These are phyloP conservation scores for Nepenthes mirabilis DNA, from an alignment of 148 eudicot species.

Conservation along the genomic window DNA sequence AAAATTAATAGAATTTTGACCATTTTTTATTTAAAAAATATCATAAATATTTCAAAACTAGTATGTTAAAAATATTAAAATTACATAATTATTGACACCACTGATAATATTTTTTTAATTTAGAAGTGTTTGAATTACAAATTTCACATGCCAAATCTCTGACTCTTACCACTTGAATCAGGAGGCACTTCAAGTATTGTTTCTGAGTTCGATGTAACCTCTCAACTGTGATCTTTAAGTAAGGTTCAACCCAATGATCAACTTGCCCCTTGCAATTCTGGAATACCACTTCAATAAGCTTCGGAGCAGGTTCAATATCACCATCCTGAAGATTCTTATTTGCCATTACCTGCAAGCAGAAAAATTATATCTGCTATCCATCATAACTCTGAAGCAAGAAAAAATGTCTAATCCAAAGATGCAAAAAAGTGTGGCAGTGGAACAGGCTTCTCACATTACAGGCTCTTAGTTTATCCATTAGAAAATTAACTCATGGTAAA, in stretches of 20 bases:
- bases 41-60: no score
- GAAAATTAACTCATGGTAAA: no score
- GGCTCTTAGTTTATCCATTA: no score
- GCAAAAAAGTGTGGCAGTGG: no score
- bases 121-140: no score
- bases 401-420: not conserved
- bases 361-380: not conserved
- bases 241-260: slow-evolving; percentile 96
- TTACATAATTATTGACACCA: no score
- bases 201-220: slow-evolving; percentile 68
- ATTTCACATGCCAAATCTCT: no score
- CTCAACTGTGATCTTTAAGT: slow-evolving; percentile 61
- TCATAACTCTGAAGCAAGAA: not conserved
- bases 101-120: no score
- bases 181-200: slow-evolving; percentile 59
- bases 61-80: no score
- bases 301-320: slow-evolving; percentile 98
- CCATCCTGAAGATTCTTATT: slow-evolving; percentile 85
- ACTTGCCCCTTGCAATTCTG: slow-evolving; percentile 92
- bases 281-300: slow-evolving; percentile 89
- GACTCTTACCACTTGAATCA: slow-evolving; percentile 72
- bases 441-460: no score
- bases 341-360: slow-evolving; percentile 51
- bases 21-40: no score
- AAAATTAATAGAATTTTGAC: no score